Percentiles rank a stretch among this genome's conserved stretches.
phyloP scores from a whole-genome alignment of 1,139 yeast species.

The Meyerozyma athensensis region DNA sequence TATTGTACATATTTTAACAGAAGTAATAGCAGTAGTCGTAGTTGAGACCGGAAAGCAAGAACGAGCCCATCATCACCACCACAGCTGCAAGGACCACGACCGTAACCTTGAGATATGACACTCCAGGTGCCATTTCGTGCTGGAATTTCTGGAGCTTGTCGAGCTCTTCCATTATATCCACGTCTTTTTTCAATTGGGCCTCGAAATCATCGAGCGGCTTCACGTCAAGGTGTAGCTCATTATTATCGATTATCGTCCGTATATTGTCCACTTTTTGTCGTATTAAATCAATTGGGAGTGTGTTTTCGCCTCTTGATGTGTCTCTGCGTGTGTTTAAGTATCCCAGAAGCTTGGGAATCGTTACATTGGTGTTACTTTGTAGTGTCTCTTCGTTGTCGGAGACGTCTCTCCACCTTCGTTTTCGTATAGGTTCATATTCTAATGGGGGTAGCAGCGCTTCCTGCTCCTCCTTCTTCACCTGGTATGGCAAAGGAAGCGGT shows the following conservation, averaged over 20 bases:
- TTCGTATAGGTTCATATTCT: not conserved
- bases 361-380: not conserved
- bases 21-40: slow-evolving; percentile 14
- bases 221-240: not conserved
- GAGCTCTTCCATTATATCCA: slow-evolving; percentile 3
- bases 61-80: slow-evolving; percentile 8
- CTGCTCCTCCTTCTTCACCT: not conserved
- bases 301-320: not conserved
- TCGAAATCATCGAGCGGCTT: not conserved
- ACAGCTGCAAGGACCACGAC: slow-evolving; percentile 3
- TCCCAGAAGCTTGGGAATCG: not conserved
- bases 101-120: not conserved
- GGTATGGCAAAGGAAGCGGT: slow-evolving; percentile 1
- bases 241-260: not conserved
- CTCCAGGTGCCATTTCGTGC: not conserved
- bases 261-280: not conserved
- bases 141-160: slow-evolving; percentile 2
- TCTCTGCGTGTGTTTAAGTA: not conserved
- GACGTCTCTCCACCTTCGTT: slow-evolving; percentile 1
- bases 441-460: not conserved
- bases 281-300: not conserved
- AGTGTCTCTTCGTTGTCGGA: not conserved
- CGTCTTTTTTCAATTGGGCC: not conserved
- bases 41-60: slow-evolving; percentile 8
- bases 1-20: slow-evolving; percentile 10